These are phyloP conservation scores for Pyrenophora teres DNA, from an alignment of 2,329 filamentous ascomycete genomes.

Conservation along the genomic window DNA sequence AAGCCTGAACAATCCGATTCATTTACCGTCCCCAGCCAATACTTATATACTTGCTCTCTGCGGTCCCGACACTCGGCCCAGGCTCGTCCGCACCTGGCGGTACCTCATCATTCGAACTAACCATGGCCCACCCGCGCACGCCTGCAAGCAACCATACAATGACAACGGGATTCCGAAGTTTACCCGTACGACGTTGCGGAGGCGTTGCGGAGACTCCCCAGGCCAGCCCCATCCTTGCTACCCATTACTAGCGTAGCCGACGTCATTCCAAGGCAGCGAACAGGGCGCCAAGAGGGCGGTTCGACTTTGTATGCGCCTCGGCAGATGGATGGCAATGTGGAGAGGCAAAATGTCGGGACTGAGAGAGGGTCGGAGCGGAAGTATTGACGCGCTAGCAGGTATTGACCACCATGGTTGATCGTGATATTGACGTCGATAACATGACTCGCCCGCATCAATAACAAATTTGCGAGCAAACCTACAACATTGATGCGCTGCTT, in stretches of 20 bases:
- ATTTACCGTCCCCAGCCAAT: too few relatives aligned
- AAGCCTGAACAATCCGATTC: slow-evolving; percentile 3
- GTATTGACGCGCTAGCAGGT: neutral
- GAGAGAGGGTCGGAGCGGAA: slow-evolving; percentile 3
- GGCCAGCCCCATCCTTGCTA: slow-evolving; percentile 18
- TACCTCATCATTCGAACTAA: neutral
- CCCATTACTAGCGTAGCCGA: neutral
- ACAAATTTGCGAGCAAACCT: too few relatives aligned
- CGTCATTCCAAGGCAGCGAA: slow-evolving; percentile 14
- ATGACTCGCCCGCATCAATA: too few relatives aligned
- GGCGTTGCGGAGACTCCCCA: slow-evolving; percentile 18
- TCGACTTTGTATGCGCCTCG: slow-evolving; percentile 21
- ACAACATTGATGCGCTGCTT: too few relatives aligned
- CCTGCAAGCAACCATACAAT: slow-evolving; percentile 3
- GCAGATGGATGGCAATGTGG: slow-evolving; percentile 17
- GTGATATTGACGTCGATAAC: too few relatives aligned
- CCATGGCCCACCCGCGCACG: neutral
- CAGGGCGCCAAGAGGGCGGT: slow-evolving; percentile 28
- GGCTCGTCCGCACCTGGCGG: slow-evolving; percentile 5
- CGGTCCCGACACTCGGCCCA: neutral
- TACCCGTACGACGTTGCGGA: slow-evolving; percentile 13
- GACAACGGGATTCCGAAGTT: slow-evolving; percentile 26
- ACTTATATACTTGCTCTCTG: slow-evolving; percentile 27
- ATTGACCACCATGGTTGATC: too few relatives aligned
- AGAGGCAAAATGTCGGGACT: neutral